Evolutionary conservation across 1,284 basidiomycete genomes (phyloP), one percentile per base, ranked within the genome.

Genomic region (Leucoagaricus sp.): DNA sequence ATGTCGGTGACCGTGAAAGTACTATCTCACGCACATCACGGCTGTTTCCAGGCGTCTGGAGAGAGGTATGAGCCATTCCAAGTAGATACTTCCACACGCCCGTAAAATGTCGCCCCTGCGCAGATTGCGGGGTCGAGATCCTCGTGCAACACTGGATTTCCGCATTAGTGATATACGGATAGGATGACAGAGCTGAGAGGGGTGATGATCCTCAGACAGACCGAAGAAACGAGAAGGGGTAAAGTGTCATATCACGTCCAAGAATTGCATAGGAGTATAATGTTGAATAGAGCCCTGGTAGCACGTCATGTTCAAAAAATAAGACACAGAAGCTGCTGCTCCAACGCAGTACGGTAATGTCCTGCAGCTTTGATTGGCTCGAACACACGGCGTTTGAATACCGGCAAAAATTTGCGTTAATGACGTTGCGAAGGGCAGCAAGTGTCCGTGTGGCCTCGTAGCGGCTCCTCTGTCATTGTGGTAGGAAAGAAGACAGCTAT

Each of bases 11-110:
- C 4, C 9, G 19, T 38, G 28, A 53, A 8, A 31, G n/a, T 12
- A n/a, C n/a, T n/a, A 15, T 50, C 49, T 46, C 55, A 49, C 53
- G 40, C 36, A 40, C 46, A 33, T 55, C 53, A 51, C 44, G 55
- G 49, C 55, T 51, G 29, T 29, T 40, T 51, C 49, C 49, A 42
- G 34, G 50, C 41, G 40, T 34, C n/a, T 47, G 10, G 26, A 26
- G 34, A 28, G 38, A 42, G 25, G n/a, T n/a, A 40, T 38, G 49
- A 44, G n/a, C 42, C 33, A 38, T 26, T 57, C 49, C 41, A 25
- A 40, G 40, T 10, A 47, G 31, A 33, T 46, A 46, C 31, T 19
- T 36, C 26, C 55, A 57, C 46, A 57, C 47, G 55, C 47, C 55
- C 36, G 29, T 9, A 23, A 13, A 28, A 31, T 31, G 31, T 19